A percentile compares a stretch with the other conserved stretches of the same genome.
These are phyloP conservation scores for Scortechinia acanthostroma DNA, from an alignment of 2,329 filamentous ascomycete genomes.

Conservation along the genomic window DNA sequence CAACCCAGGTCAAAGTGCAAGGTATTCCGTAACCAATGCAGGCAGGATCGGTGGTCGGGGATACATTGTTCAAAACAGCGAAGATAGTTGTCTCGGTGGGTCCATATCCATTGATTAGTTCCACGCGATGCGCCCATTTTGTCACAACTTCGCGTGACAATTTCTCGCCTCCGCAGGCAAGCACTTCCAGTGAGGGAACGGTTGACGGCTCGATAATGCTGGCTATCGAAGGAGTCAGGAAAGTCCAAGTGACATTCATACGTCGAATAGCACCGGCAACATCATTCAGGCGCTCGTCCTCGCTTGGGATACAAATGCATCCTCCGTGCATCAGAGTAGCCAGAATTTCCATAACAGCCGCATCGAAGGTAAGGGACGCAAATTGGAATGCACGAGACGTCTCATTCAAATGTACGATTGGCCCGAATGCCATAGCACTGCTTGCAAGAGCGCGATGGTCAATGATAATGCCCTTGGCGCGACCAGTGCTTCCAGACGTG, in stretches of 20 bases:
- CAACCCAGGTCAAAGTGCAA: conserved; percentile 2
- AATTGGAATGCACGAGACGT: conserved; percentile 19
- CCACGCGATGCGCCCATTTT: conserved; percentile 9
- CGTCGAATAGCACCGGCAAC: conserved; percentile 7
- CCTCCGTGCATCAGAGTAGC: conserved; percentile 12
- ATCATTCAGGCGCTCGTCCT: conserved; percentile 26
- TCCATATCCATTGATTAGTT: conserved; percentile 13
- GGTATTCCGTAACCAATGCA: conserved; percentile 4
- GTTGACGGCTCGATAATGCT: neutral
- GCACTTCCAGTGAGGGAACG: neutral
- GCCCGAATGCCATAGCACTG: conserved; percentile 36
- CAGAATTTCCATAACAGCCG: conserved; percentile 12
- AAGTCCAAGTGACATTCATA: neutral
- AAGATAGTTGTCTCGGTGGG: conserved; percentile 11
- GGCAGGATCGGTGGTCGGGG: neutral
- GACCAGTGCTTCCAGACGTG: conserved; percentile 38
- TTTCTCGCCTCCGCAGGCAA: neutral
- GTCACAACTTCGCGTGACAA: conserved; percentile 11
- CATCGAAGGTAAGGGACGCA: conserved; percentile 19
- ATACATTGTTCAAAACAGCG: conserved; percentile 4
- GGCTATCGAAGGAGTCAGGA: neutral
- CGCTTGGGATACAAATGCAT: conserved; percentile 23
- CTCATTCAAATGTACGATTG: neutral
- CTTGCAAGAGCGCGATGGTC: conserved; percentile 46
- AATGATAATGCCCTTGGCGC: conserved; percentile 44